These are phyloP conservation scores for Hypoxylon sp. DNA, from an alignment of 2,329 filamentous ascomycete genomes.

Conservation along the genomic window DNA sequence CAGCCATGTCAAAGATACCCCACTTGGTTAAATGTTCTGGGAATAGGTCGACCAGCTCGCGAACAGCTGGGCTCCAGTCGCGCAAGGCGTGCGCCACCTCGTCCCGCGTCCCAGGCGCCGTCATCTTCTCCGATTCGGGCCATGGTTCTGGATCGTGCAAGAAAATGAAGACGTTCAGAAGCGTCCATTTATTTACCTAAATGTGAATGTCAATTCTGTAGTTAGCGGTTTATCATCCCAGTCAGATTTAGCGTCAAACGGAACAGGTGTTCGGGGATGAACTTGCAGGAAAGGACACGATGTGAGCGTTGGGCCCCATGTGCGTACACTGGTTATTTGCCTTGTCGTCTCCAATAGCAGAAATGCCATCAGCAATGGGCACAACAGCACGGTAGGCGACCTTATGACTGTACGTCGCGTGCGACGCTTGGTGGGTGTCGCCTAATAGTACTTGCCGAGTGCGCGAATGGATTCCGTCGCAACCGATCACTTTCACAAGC, in stretches of 20 bases:
- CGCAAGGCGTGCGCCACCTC: conserved; percentile 56
- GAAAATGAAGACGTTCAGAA: conserved; percentile 65
- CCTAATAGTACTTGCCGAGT: conserved; percentile 64
- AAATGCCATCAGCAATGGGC: conserved; percentile 65
- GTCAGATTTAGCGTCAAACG: too few relatives aligned
- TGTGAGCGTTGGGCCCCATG: conserved; percentile 65
- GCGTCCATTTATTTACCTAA: conserved; percentile 57
- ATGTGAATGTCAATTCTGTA: background rate
- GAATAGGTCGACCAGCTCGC: conserved; percentile 57
- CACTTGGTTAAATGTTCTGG: conserved; percentile 62
- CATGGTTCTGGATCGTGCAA: conserved; percentile 51
- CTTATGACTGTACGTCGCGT: conserved; percentile 65
- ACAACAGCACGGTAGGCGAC: conserved; percentile 71
- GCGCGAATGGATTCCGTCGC: conserved; percentile 71
- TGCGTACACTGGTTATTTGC: conserved; percentile 66
- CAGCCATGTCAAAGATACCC: conserved; percentile 63
- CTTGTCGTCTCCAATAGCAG: conserved; percentile 61
- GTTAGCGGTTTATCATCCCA: background rate
- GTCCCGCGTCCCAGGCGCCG: conserved; percentile 52
- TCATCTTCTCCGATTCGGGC: conserved; percentile 32
- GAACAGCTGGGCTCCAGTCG: conserved; percentile 55
- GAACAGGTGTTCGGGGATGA: background rate
- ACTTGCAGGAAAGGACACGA: conserved; percentile 67
- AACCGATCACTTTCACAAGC: conserved; percentile 61
- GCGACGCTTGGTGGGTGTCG: conserved; percentile 55